Evolutionary conservation across 768 basidiomycete species (phyloP).

Genomic region (Tulasnella sp.): DNA sequence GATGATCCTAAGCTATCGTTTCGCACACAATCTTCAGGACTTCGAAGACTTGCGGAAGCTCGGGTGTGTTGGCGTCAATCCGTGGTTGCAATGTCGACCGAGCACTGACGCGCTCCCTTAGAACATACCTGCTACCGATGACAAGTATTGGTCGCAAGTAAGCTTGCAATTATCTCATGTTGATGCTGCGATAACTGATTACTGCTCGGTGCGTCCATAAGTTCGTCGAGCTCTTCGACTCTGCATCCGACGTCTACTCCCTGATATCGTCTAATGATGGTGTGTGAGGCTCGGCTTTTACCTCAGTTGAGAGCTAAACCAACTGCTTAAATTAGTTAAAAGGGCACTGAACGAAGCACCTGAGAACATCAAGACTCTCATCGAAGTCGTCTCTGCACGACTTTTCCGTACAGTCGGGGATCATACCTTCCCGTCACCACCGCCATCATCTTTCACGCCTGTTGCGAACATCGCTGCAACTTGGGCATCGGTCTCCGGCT

Average conservation of each 20-base stretch:
- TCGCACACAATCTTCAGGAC: slow-evolving; percentile 67
- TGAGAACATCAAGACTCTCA: slow-evolving; percentile 74
- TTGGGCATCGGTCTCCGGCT: slow-evolving; percentile 4
- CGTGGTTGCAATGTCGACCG: neutral
- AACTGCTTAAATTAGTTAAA: slow-evolving; percentile 43
- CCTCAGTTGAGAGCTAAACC: neutral
- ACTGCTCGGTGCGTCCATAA: slow-evolving; percentile 23
- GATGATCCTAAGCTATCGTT: slow-evolving; percentile 88
- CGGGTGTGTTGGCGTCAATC: slow-evolving; percentile 43
- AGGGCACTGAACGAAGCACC: slow-evolving; percentile 72
- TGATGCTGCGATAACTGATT: neutral
- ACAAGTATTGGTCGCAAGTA: slow-evolving; percentile 82
- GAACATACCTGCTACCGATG: slow-evolving; percentile 64
- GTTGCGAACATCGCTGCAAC: slow-evolving; percentile 44
- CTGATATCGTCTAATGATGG: slow-evolving; percentile 78
- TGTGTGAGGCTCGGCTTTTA: slow-evolving; percentile 28
- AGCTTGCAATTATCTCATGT: slow-evolving; percentile 19
- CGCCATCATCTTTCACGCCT: slow-evolving; percentile 46
- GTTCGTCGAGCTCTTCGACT: slow-evolving; percentile 81
- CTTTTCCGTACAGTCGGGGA: slow-evolving; percentile 66
- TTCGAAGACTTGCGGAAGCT: slow-evolving; percentile 58
- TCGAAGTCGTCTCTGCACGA: slow-evolving; percentile 54
- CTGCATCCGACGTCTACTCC: slow-evolving; percentile 82
- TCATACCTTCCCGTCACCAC: slow-evolving; percentile 63
- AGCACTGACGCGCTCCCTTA: slow-evolving; percentile 22